Evolutionary conservation across 805 yeast genomes (phyloP).

Genomic region (Nakazawaea peltata): DNA sequence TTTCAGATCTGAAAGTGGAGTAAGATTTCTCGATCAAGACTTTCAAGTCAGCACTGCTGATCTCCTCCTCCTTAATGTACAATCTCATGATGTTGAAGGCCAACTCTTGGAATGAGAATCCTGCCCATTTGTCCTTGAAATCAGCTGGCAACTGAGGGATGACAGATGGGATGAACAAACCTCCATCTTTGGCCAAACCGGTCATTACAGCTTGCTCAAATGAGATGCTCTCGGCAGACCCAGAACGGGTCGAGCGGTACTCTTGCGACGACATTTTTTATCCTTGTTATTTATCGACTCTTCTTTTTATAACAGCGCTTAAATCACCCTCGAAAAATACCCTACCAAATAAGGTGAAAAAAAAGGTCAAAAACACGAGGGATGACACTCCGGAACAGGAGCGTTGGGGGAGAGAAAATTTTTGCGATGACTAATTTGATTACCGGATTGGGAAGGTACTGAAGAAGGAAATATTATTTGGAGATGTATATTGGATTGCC

Average conservation of each 20-base stretch:
- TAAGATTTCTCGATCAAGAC: slow-evolving; percentile 63
- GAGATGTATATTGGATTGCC: not conserved
- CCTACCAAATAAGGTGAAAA: too few species aligned
- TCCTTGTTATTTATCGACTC: too few species aligned
- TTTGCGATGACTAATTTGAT: not conserved
- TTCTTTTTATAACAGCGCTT: too few species aligned
- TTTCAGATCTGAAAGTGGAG: slow-evolving; percentile 79
- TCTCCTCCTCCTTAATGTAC: slow-evolving; percentile 67
- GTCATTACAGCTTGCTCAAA: slow-evolving; percentile 80
- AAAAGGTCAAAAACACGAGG: too few species aligned
- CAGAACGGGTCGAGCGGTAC: slow-evolving; percentile 77
- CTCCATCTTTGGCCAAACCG: slow-evolving; percentile 96
- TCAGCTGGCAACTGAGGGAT: slow-evolving; percentile 60
- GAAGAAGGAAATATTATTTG: not conserved
- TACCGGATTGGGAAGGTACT: not conserved
- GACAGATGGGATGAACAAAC: slow-evolving; percentile 79
- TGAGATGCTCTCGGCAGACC: slow-evolving; percentile 40
- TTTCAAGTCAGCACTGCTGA: slow-evolving; percentile 60
- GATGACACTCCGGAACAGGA: too few species aligned
- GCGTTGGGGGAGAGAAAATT: too few species aligned
- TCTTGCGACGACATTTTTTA: slow-evolving; percentile 38
- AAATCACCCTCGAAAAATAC: too few species aligned
- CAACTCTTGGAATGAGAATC: slow-evolving; percentile 72
- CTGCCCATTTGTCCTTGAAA: slow-evolving; percentile 60
- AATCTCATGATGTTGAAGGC: slow-evolving; percentile 82